Base-by-base conservation (phyloP, 805 yeast genomes). In the Teunomyces barrocoloradensis region DNA sequence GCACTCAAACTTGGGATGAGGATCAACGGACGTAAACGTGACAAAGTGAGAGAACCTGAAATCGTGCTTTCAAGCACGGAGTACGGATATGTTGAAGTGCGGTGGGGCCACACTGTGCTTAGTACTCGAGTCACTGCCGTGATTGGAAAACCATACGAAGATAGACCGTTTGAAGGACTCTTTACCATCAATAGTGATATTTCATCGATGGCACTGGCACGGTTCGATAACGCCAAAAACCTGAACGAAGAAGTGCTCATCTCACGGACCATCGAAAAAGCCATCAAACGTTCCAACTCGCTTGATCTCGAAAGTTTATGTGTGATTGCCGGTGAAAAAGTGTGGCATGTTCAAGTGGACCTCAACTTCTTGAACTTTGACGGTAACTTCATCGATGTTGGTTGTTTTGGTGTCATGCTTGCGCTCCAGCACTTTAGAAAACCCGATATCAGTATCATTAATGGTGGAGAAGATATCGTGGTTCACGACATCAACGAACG, bases 321-420 rank as follows among this genome's bases (percentile, higher is more conserved):
- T 69, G 89, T 94, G 39, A 80, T 87, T 18, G 96, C 97, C 0
- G 98, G 97, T 2, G 78, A 82, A 45, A 85, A 89, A 54, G 90
- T 96, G 61, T 94, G 99, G 99, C 77, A 83, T 47, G 74, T 94
- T 10, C 78, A 95, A 48, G 97, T 95, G 0, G 97, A 91, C 61
- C 81, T 94, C 13, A 96, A 90, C 60, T 87, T 88, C 57, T 68
- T 94, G 48, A 86, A 90, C 61, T 89, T 82, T 60, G 99, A 94
- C 66, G 99, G 99, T 36, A 95, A 95, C 15, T 78, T 94, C 42
- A 84, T 91, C 35, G 99, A 94, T 65, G 87, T 89, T 5, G 85
- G 92, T 36, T 88, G 96, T 67, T 76, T 90, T 47, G 98, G 94
- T 0, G 97, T 89, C 6, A 85, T 89, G 78, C 80, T 92, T 6